A percentile compares a stretch with the other conserved stretches of the same genome.
Evolutionary conservation across 164 flowering plant species (phyloP).

Genomic region (Litsea cubeba): DNA sequence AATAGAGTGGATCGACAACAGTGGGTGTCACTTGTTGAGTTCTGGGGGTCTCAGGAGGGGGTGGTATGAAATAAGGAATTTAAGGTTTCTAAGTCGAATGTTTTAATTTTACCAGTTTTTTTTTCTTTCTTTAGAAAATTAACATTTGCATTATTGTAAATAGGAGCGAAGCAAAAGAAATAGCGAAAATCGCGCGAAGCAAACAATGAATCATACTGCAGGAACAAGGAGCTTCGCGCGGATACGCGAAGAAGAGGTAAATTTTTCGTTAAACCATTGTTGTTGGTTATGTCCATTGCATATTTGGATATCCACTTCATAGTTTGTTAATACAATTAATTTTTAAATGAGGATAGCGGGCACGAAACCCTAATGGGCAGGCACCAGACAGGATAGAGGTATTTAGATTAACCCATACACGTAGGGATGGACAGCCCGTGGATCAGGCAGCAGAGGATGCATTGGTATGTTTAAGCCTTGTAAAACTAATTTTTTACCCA

Average conservation of each 20-base stretch:
- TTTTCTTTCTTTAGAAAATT: background rate
- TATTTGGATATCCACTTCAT: background rate
- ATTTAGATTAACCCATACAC: constrained; percentile 23
- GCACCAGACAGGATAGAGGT: constrained; percentile 27
- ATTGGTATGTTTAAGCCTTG: constrained; percentile 17
- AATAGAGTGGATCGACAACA: constrained; percentile 23
- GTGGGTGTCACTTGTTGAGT: constrained; percentile 21
- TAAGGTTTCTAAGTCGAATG: background rate
- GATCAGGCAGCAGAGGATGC: constrained; percentile 17
- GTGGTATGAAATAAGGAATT: constrained; percentile 12
- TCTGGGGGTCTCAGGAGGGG: constrained; percentile 24
- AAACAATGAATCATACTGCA: constrained; percentile 13
- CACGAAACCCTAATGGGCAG: constrained; percentile 10
- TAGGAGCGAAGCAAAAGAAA: constrained; percentile 21
- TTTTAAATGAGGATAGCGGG: constrained; percentile 5
- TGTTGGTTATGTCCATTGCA: background rate
- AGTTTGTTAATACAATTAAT: background rate
- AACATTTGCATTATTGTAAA: background rate
- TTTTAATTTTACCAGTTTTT: background rate
- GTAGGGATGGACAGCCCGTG: constrained; percentile 27
- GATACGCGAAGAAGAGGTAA: constrained; percentile 30
- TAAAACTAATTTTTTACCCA: background rate
- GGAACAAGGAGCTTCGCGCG: constrained; percentile 31
- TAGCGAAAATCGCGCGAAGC: constrained; percentile 18
- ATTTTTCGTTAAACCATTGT: background rate